Evolutionary conservation across 305 asterid genomes (phyloP).

Genomic region (Ilex paraguariensis): DNA sequence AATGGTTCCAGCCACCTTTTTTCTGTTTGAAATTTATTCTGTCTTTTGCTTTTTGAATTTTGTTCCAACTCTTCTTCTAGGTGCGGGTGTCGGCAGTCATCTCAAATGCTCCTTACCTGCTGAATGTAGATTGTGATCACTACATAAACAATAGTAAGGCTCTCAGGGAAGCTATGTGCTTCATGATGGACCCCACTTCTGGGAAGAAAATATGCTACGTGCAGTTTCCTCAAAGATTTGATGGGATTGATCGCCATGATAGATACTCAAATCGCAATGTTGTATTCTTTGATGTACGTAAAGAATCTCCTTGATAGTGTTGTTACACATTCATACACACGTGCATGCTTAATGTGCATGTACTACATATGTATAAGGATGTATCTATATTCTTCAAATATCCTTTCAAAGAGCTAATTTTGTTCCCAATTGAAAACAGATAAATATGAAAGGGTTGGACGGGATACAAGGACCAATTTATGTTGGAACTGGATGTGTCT

Average conservation of each 20-base stretch:
- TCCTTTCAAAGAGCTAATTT: neutral
- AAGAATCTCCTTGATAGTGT: neutral
- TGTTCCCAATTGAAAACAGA: conserved; percentile 18
- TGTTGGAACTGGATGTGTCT: conserved; percentile 40
- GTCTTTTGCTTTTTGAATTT: neutral
- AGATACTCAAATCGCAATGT: conserved; percentile 29
- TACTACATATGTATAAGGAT: neutral
- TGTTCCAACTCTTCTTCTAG: conserved; percentile 7
- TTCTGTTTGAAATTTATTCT: neutral
- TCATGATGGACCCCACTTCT: conserved; percentile 37
- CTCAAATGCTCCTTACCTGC: conserved; percentile 34
- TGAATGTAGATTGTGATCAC: conserved; percentile 38
- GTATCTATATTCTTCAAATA: too few species aligned
- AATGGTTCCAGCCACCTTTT: neutral
- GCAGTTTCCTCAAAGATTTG: conserved; percentile 42
- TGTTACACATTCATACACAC: neutral
- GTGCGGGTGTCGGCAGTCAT: conserved; percentile 38
- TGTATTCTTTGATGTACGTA: conserved; percentile 35
- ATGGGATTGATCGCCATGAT: conserved; percentile 33
- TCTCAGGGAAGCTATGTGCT: conserved; percentile 40
- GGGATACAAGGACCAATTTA: conserved; percentile 43
- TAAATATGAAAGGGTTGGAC: conserved; percentile 43
- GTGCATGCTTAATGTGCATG: neutral
- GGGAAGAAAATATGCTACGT: conserved; percentile 34
- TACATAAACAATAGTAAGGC: conserved; percentile 41